A percentile compares a stretch with the other conserved stretches of the same genome.
Conservation (phyloP, 148 eudicot species). For the Nepenthes gracilis region DNA sequence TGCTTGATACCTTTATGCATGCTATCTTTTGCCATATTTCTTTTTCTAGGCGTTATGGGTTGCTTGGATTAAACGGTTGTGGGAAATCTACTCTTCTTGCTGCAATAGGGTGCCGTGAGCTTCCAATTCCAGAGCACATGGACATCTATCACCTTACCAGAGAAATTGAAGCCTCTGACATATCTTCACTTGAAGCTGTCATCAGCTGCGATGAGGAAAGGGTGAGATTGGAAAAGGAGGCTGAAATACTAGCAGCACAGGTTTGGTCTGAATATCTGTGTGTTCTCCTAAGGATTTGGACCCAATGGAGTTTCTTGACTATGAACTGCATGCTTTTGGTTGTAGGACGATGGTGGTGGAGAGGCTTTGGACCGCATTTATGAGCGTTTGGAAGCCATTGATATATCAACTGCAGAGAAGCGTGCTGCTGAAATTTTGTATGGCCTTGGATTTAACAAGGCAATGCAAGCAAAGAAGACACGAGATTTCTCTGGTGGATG, state of each 20-base stretch:
- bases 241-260: slow-evolving; percentile 70
- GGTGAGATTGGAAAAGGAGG: slow-evolving; percentile 76
- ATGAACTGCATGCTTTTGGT: neutral
- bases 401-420: slow-evolving; percentile 92
- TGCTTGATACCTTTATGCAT: neutral
- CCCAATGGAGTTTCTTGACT: neutral
- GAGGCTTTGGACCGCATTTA: slow-evolving; percentile 85
- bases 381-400: slow-evolving; percentile 90
- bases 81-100: slow-evolving; percentile 97
- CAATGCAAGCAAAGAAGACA: slow-evolving; percentile 90
- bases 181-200: slow-evolving; percentile 89
- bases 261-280: slow-evolving; percentile 15
- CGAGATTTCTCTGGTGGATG: slow-evolving; percentile 98
- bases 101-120: slow-evolving; percentile 82
- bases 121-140: slow-evolving; percentile 98
- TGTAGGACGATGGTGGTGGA: slow-evolving; percentile 94
- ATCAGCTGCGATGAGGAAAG: slow-evolving; percentile 85
- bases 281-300: neutral
- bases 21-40: neutral
- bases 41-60: slow-evolving; percentile 74
- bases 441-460: slow-evolving; percentile 88
- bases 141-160: slow-evolving; percentile 86
- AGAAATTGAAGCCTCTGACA: slow-evolving; percentile 97
- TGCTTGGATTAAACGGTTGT: slow-evolving; percentile 96
- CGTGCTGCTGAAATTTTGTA: slow-evolving; percentile 93